phyloP scores from a whole-genome alignment of 2,329 filamentous ascomycete species.

The Colletotrichum sp. region DNA sequence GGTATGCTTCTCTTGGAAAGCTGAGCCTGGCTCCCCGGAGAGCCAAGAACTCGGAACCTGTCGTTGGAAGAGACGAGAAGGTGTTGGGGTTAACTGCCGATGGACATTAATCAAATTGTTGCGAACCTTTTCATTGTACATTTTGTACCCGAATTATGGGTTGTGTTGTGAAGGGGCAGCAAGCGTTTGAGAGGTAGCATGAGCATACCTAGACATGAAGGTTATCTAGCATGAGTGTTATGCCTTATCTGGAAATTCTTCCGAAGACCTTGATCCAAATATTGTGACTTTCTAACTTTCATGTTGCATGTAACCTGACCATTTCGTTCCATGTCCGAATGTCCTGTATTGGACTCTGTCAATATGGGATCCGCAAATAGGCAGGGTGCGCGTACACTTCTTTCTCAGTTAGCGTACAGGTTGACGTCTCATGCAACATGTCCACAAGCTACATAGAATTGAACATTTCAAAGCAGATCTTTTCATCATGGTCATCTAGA shows the following conservation, averaged over 20 bases:
- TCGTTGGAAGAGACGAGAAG: background rate
- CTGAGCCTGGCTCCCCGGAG: conserved; percentile 26
- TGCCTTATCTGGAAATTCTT: background rate
- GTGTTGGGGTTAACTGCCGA: background rate
- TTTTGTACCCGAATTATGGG: background rate
- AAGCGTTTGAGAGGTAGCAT: background rate
- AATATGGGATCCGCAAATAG: background rate
- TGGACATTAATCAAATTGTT: background rate
- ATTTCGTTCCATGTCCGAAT: background rate
- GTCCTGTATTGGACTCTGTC: background rate
- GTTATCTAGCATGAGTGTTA: background rate
- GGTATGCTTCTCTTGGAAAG: conserved; percentile 31
- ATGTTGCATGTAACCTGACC: background rate
- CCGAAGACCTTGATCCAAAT: background rate
- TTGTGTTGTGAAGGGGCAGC: background rate
- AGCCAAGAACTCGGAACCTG: background rate
- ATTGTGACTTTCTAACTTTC: background rate
- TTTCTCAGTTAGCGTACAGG: background rate
- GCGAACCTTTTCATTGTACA: background rate
- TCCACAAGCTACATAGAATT: background rate
- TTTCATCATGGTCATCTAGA: background rate
- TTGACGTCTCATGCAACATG: background rate
- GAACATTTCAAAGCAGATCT: background rate
- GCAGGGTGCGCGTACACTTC: background rate
- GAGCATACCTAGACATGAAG: background rate